Base-by-base conservation (phyloP, 2,329 filamentous ascomycete genomes). In the Phialophora tarda region DNA sequence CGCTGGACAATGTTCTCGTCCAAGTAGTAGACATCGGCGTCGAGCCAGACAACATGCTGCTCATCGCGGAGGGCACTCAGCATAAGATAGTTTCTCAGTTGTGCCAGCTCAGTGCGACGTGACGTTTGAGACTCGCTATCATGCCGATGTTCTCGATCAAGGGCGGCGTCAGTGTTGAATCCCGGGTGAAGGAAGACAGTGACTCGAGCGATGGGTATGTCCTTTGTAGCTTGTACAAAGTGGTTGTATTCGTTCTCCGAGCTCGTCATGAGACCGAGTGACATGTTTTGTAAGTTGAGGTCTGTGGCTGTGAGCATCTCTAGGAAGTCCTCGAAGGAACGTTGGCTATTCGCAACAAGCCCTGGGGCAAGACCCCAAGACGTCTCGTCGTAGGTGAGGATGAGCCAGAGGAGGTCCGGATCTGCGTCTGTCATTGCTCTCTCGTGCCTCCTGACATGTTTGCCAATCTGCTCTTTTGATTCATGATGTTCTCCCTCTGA, bases 1-100 rank as follows among this genome's bases (percentile, higher is more conserved):
- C 48, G 48, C 48, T 51, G 48, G 21, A 51, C 21, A 23, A 51
- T 51, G 10, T 21, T 21, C 48, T 51, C 48, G 48, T 51, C 48
- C 24, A 51, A 3, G 24, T 51, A 26, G 1, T 51, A 51, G 23
- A 51, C 48, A 10, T 51, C 48, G 10, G 48, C 48, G 48, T 51
- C 48, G 21, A 51, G 48, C 48, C 48, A 51, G 24, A 51, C 48
- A 14, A 51, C 23, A 8, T 51, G 48, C 21, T 21, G 48, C 24
- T 51, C 48, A 5, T 51, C 24, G 17, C 11, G 21, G 4, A 51
- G 48, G 48, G 21, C 21, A 28, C 48, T 51, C 23, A 51, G 48
- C 48, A 51, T 51, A 11, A 51, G 48, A 17, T 51, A 51, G 24
- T 51, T 51, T 28, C 48, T 26, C 23, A 51, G 24, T 17, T 51